A percentile compares a stretch with the other conserved stretches of the same genome.
Conservation (phyloP, 2,329 filamentous ascomycete genomes). For the Microsporum audouinii region DNA sequence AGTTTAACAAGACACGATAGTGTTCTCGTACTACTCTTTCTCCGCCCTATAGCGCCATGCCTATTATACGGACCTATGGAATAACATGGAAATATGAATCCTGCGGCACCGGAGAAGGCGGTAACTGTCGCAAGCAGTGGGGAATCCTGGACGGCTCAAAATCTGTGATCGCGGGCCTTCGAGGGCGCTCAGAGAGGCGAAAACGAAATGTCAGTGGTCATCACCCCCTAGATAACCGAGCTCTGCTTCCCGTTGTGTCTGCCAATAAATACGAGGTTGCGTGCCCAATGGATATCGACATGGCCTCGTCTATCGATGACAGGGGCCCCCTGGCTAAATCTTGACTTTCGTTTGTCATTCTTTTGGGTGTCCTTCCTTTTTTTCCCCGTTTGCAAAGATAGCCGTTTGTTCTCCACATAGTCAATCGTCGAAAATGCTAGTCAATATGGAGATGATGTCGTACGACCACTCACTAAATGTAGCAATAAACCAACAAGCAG, state of each 20-base stretch:
- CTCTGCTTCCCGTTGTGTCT: not conserved
- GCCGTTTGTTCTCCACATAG: not conserved
- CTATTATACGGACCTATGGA: not conserved
- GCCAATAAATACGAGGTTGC: not conserved
- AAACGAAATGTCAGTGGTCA: not conserved
- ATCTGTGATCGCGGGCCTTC: not conserved
- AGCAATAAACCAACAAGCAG: not conserved
- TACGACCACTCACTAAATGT: not conserved
- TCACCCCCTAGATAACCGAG: conserved; percentile 1
- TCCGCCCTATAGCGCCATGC: not conserved
- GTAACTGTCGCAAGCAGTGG: not conserved
- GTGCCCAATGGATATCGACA: not conserved
- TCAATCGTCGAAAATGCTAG: not conserved
- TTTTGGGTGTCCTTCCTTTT: not conserved
- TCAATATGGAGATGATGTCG: not conserved
- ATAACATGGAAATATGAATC: not conserved
- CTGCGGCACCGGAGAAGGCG: conserved; percentile 1
- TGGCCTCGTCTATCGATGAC: not conserved
- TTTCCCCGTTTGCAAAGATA: not conserved
- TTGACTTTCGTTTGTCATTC: not conserved
- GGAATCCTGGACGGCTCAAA: not conserved
- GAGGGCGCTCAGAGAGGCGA: not conserved
- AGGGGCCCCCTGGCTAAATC: not conserved
- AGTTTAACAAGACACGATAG: not conserved
- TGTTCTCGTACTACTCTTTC: not conserved